Base-by-base conservation (phyloP, 805 yeast genomes). In the Jamesozyma gamospora region DNA sequence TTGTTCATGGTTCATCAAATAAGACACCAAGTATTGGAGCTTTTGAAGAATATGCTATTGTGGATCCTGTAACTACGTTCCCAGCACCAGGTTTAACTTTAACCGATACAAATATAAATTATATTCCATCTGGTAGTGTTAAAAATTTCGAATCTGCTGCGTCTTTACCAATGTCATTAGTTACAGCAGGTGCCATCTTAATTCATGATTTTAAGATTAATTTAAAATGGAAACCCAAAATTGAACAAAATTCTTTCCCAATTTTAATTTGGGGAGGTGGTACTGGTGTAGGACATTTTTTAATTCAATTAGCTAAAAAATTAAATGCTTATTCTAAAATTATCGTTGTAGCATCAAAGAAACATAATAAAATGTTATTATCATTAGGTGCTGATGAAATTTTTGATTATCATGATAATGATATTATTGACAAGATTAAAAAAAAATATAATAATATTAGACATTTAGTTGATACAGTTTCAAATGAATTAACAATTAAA, bases 191-290 rank as follows among this genome's bases (percentile, higher is more conserved):
- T 16, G 54, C 55, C 41, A 63, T 67, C 15, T 64, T 64, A 36
- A 48, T 49, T 39, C 55, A 60, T 34, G 46, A 63, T 27, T 34
- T 55, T 8, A 41, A 41, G 2, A 29, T 38, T 8, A 48, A 50
- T 34, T 38, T 53, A 31, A 47, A 41, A 26, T 55, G 60, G 60
- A 42, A 50, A 33, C 56, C 54, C 15, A 29, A 38, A 13, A 15
- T 47, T 4, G 49, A 53, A 6, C 65, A 66, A 36, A 44, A 49
- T n/a, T 63, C 63, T 33, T 64, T 64, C 40, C 63, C 63, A 40
- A 47, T 77, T 21, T 53, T 77, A 34, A 64, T 77, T 39, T 75
- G 80, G 78, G 79, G 81, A 51, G 88, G 83, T 46, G 74, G 85
- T n/a, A 69, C 82, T 14, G 69, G 81, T 17, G 69, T 78, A 10